Percentiles rank a stretch among this genome's conserved stretches.
phyloP scores from a whole-genome alignment of 371 early-diverging fungal genomes.

The Mortierella sp. region DNA sequence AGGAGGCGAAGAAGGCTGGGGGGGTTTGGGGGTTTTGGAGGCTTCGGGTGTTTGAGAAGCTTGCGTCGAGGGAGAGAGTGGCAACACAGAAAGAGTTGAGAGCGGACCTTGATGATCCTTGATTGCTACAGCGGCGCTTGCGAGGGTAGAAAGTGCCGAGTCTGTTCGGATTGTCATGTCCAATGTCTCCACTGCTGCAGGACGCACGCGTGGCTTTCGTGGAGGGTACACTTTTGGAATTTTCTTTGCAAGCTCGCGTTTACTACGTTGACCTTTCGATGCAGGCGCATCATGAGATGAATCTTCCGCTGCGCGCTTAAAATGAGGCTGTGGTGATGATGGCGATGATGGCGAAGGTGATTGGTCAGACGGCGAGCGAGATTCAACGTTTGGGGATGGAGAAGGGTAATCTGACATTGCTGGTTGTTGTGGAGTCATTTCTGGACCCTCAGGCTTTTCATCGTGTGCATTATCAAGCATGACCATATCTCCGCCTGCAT shows the following conservation, averaged over 20 bases:
- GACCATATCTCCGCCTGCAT: too few relatives aligned
- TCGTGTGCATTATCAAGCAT: background rate
- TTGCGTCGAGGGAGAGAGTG: slow-evolving; percentile 25
- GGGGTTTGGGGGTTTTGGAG: background rate
- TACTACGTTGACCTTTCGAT: slow-evolving; percentile 15
- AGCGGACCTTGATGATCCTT: slow-evolving; percentile 39
- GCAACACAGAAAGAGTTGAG: slow-evolving; percentile 31
- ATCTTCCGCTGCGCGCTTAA: slow-evolving; percentile 9
- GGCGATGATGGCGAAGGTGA: background rate
- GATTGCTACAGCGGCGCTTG: slow-evolving; percentile 51
- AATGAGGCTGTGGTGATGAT: background rate
- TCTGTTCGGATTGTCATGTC: slow-evolving; percentile 42
- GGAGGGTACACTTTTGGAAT: slow-evolving; percentile 54
- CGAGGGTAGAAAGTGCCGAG: slow-evolving; percentile 48
- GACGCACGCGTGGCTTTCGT: slow-evolving; percentile 40
- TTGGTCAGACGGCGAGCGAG: too few relatives aligned
- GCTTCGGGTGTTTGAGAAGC: background rate
- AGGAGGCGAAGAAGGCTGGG: background rate
- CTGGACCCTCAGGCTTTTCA: slow-evolving; percentile 5
- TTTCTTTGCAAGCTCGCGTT: slow-evolving; percentile 19
- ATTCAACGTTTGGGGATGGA: too few relatives aligned
- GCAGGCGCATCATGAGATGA: slow-evolving; percentile 7
- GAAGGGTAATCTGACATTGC: background rate
- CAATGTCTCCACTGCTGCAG: slow-evolving; percentile 20
- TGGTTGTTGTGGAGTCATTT: slow-evolving; percentile 4